Conservation (phyloP, 257 asterid genomes). For the Solanum okadae region DNA sequence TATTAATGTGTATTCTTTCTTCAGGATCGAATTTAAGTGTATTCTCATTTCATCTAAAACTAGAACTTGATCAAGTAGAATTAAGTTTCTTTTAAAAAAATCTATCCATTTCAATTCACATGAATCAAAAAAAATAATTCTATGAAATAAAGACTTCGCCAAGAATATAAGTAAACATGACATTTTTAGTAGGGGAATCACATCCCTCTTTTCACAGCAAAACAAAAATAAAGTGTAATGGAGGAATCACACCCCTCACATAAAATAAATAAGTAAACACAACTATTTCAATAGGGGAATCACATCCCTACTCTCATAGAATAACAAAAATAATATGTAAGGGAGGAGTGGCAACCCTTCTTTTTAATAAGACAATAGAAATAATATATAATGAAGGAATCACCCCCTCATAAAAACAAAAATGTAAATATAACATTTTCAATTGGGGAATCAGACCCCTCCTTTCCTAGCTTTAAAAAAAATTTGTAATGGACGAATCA, state of each 20-base stretch:
- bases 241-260: background rate
- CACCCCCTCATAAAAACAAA: background rate
- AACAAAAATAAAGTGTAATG: too few species aligned
- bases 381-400: background rate
- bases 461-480: too few species aligned
- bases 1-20: background rate
- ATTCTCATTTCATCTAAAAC: too few species aligned
- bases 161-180: background rate
- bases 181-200: background rate
- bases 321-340: background rate
- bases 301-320: background rate
- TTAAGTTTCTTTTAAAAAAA: too few species aligned
- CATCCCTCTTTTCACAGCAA: background rate
- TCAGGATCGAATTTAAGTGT: background rate
- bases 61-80: background rate
- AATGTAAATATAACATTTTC: too few species aligned
- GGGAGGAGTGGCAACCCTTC: background rate
- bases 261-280: too few species aligned
- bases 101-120: background rate
- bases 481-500: too few species aligned
- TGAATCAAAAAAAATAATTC: too few species aligned
- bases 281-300: background rate
- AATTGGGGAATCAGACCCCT: background rate
- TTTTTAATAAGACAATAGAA: too few species aligned
- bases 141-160: background rate